These are phyloP conservation scores for Fomitopsis pinicola DNA, from an alignment of 1,284 basidiomycete species.

Conservation along the genomic window DNA sequence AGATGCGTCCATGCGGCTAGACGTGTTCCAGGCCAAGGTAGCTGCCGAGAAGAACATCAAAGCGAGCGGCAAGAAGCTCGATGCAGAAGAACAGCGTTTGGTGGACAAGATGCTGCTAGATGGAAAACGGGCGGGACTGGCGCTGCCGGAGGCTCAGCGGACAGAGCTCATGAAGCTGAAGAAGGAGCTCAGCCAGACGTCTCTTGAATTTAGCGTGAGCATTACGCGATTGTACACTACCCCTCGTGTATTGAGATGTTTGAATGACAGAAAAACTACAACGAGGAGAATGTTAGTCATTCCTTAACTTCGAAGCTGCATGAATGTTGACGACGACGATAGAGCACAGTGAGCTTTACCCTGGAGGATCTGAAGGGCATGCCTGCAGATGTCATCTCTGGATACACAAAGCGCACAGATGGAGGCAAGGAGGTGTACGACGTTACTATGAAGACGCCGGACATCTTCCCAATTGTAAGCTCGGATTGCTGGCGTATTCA, in stretches of 20 bases:
- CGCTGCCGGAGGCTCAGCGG: slow-evolving; percentile 61
- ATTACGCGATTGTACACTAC: neutral
- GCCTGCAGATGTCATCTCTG: slow-evolving; percentile 71
- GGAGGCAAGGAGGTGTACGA: slow-evolving; percentile 57
- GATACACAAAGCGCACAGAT: slow-evolving; percentile 62
- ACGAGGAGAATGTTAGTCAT: slow-evolving; percentile 68
- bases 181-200: slow-evolving; percentile 68
- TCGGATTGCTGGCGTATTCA: neutral
- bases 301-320: neutral
- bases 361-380: slow-evolving; percentile 74
- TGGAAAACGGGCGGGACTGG: slow-evolving; percentile 71
- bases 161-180: slow-evolving; percentile 52
- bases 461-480: slow-evolving; percentile 72
- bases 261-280: slow-evolving; percentile 69
- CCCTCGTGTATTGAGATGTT: neutral
- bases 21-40: slow-evolving; percentile 69
- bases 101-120: slow-evolving; percentile 76
- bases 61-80: slow-evolving; percentile 49
- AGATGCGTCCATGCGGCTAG: slow-evolving; percentile 71
- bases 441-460: slow-evolving; percentile 69
- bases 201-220: slow-evolving; percentile 69
- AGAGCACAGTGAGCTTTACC: slow-evolving; percentile 65
- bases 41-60: slow-evolving; percentile 67
- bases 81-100: slow-evolving; percentile 64
- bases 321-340: neutral